Base-by-base conservation (phyloP, 164 flowering plant species). In the Nelumbo lutea region DNA sequence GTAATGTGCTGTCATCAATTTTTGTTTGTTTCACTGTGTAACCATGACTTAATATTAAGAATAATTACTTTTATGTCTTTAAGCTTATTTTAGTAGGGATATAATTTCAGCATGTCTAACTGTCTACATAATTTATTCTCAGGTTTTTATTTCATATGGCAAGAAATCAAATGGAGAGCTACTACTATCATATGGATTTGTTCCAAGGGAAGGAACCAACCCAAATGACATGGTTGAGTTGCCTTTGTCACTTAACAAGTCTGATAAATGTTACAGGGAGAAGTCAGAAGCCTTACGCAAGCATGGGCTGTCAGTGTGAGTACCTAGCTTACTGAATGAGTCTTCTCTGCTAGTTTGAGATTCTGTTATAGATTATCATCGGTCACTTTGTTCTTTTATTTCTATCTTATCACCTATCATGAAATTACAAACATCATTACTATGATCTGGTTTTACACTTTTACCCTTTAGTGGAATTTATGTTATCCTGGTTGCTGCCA, bases 111-210 rank as follows among this genome's bases (percentile, higher is more conserved):
- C 7, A 7, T 46, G 4, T 62, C 44, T 40, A 62, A 47, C 52
- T 51, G 40, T 41, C 65, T 46, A 9, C 44, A 65, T 70, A 15
- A 48, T 14, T 65, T 68, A 48, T 62, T 9, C 68, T 66, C 86
- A 94, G 97, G 97, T 94, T 58, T 94, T 94, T 67, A 91, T 94
- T 75, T 94, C 98, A 11, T 94, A 94, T 75, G 98, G 98, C n/a
- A 90, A 76, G 77, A 94, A 94, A 79, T 94, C 98, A 52, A 94
- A 91, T 77, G 97, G 98, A 64, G 98, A 94, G 80, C 82, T 94
- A 11, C 73, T 94, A 79, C 90, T 94, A 40, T 94, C 98, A 8
- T 94, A 94, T 82, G 98, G 97, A 67, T 94, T 94, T 83, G 97
- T 94, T 77, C 96, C 97, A 39, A 87, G 72, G 73, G 95, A 91